Conservation (phyloP, 495 filamentous ascomycete species). For the Tuber umbilicatum region DNA sequence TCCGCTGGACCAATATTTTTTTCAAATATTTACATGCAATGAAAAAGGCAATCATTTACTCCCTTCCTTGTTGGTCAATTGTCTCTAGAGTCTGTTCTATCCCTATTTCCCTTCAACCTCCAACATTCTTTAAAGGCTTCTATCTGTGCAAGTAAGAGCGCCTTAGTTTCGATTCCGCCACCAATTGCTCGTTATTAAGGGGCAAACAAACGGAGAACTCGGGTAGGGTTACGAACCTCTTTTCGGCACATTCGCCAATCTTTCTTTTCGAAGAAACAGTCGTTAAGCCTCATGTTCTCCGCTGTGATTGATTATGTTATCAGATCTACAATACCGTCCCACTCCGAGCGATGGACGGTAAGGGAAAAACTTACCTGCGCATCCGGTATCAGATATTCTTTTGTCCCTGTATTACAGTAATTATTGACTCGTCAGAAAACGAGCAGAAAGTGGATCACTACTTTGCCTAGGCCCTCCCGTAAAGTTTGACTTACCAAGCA, state of each 20-base stretch:
- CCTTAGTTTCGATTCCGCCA: conserved; percentile 16
- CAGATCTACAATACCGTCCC: background rate
- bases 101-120: conserved; percentile 83
- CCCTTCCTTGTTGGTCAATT: background rate
- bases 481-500: conserved; percentile 65
- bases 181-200: conserved; percentile 25
- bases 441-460: background rate
- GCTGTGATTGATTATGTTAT: conserved; percentile 47
- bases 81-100: conserved; percentile 54
- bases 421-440: conserved; percentile 3
- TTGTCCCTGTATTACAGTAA: conserved; percentile 71
- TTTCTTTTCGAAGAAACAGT: conserved; percentile 93
- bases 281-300: conserved; percentile 84
- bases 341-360: background rate
- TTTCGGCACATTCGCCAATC: conserved; percentile 87
- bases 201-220: conserved; percentile 3
- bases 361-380: conserved; percentile 58
- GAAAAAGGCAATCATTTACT: background rate
- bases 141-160: conserved; percentile 57
- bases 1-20: background rate
- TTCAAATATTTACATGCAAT: background rate
- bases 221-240: conserved; percentile 60
- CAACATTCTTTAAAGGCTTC: conserved; percentile 86
- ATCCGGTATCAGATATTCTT: conserved; percentile 94
- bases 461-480: background rate